phyloP scores from a whole-genome alignment of 345 rosid species.

The Populus euphratica region DNA sequence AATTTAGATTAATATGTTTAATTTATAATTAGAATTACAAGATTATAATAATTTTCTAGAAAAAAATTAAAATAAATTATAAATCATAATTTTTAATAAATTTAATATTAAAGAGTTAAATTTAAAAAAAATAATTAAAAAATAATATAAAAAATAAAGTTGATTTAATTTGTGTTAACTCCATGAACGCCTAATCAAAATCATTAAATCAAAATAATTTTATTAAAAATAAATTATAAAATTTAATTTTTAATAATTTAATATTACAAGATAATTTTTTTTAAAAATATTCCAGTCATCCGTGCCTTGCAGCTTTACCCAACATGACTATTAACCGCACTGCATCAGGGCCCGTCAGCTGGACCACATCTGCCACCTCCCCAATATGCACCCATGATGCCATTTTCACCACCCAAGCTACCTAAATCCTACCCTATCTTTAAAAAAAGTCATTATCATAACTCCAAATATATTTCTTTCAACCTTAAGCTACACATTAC shows the following conservation, averaged over 20 bases:
- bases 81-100: accelerated
- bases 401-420: constrained; percentile 37
- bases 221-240: too few relatives aligned
- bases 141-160: too few relatives aligned
- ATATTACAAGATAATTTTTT: too few relatives aligned
- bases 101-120: accelerated
- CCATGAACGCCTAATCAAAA: accelerated
- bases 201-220: too few relatives aligned
- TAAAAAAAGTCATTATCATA: neutral
- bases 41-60: too few relatives aligned
- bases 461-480: neutral
- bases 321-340: constrained; percentile 73
- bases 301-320: constrained; percentile 89
- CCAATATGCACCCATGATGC: constrained; percentile 76
- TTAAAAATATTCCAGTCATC: constrained; percentile 26
- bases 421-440: constrained; percentile 1
- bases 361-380: constrained; percentile 70
- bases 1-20: too few relatives aligned
- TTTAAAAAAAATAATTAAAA: too few relatives aligned
- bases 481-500: too few relatives aligned
- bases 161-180: too few relatives aligned
- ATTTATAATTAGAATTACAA: accelerated
- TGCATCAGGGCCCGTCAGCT: constrained; percentile 81
- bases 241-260: too few relatives aligned
- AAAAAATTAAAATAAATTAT: too few relatives aligned